Base-by-base conservation (phyloP, 768 basidiomycete genomes). In the Cystofilobasidium ferigula region DNA sequence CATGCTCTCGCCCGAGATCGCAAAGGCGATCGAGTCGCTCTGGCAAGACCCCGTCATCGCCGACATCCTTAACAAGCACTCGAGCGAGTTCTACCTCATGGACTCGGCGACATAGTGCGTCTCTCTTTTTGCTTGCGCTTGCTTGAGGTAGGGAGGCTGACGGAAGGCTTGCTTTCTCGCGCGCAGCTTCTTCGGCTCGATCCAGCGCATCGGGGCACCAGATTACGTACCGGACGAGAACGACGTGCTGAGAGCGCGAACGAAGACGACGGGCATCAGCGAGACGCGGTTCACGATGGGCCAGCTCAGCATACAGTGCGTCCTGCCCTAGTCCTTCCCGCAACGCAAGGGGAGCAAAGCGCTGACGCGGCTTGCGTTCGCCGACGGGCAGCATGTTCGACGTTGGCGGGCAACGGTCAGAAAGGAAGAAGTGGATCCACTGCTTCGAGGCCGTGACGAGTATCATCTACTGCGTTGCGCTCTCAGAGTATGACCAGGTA, bases 21-120 rank as follows among this genome's bases (percentile, higher is more conserved):
- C 78, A 1, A 69, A 71, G 28, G 76, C 77, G 10, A 76, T 81
- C 69, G 78, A 79, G 68, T 73, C 73, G 14, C 70, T 81, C 56
- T 80, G 79, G 79, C 77, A 79, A 64, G 78, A 81, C 70, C 78
- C 78, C 7, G 77, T 79, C 70, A 79, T 81, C 62, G 78, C 76
- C 1, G 71, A 68, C 56, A 76, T 81, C 7, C 75, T 81, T 67
- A 78, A 79, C 63, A 42, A 54, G 51, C 73, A 78, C 18, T 71
- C 71, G 45, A 77, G 74, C 73, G 85, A 91, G 62, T 94, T 94
- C 72, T 93, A 94, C 73, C 79, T 95, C 18, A 94, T 93, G 89
- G 93, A 95, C 73, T 88, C 84, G n/a, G 93, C 93, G 0, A 80
- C 80, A 51, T 94, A 94, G 88, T 89, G 71, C 73, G 87, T 82